Evolutionary conservation across 805 yeast genomes (phyloP).

Genomic region (Pachysolen tannophilus): DNA sequence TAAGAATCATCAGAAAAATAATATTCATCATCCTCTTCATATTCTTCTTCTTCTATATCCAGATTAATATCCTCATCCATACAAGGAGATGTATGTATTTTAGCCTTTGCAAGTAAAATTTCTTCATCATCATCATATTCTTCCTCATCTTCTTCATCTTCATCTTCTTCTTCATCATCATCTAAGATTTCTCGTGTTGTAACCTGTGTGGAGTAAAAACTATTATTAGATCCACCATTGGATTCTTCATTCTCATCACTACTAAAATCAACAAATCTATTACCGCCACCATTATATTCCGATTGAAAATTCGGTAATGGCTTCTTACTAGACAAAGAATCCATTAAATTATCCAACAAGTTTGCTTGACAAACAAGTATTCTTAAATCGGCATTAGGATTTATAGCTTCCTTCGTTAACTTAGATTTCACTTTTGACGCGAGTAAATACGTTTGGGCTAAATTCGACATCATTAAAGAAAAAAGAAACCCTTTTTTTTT

Average conservation of each 20-base stretch:
- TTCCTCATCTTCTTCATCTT: conserved; percentile 15
- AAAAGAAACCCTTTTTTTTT: no score
- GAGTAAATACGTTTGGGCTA: conserved; percentile 48
- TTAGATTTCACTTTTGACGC: conserved; percentile 60
- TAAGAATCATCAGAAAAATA: conserved; percentile 6
- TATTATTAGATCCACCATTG: conserved; percentile 8
- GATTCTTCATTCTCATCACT: conserved; percentile 12
- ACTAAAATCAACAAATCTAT: conserved; percentile 15
- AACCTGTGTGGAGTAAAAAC: conserved; percentile 17
- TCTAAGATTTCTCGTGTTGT: no score
- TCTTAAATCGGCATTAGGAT: conserved; percentile 48
- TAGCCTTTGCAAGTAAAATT: background rate
- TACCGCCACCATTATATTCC: conserved; percentile 18
- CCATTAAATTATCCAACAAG: conserved; percentile 59
- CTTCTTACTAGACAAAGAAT: conserved; percentile 26
- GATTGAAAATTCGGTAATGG: conserved; percentile 21
- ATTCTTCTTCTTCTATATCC: no score
- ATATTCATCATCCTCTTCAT: conserved; percentile 10
- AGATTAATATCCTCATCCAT: background rate
- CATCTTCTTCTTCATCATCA: conserved; percentile 15
- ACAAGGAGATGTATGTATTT: no score
- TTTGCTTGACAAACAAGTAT: conserved; percentile 64
- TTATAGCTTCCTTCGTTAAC: conserved; percentile 53
- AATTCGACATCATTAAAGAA: conserved; percentile 17
- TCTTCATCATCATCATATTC: conserved; percentile 11